Base-by-base conservation (phyloP, 345 rosid genomes). In the Cardamine resedifolia region DNA sequence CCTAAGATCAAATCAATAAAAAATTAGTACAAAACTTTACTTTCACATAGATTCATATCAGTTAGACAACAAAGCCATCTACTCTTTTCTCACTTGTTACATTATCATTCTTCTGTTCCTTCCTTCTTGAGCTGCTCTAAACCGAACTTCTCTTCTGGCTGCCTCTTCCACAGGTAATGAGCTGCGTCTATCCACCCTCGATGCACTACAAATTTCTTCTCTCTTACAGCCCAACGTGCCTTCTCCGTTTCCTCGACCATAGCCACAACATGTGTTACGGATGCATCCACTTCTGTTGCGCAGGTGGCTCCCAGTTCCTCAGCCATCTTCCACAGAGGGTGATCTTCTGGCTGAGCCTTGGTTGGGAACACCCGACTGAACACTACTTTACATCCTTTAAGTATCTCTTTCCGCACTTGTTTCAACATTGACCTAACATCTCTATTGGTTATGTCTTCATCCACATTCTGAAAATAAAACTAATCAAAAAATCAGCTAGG, bases 331-430 rank as follows among this genome's bases (percentile, higher is more conserved):
- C 96, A 91, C 2, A 91, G 81, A 11, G 62, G 85, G 78, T 90
- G 98, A 52, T 72, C 72, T 5, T 84, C 82, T 1, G 98, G 85
- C 12, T 58, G 86, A 58, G 78, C 81, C 14, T 70, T 70, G 39
- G 88, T 84, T 0, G 96, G 96, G 62, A 95, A 85, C 41, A 95
- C 96, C 30, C 88, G 84, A 78, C 88, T 91, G 83, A 95, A 95
- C 31, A 88, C 83, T 31, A 90, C 73, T 70, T 74, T 88, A 75
- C 96, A 88, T 5, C 89, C 92, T 69, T 79, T 77, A 4, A 95
- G 82, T 20, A 88, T 82, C 50, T 88, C 86, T 80, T 72, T 81
- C 15, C 90, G 80, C 66, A 90, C 87, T 1, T 58, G 72, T 70
- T 83, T 86, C 66, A 94, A 33, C 28, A 88, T 81, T 86, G 81